Evolutionary conservation across 2,329 filamentous ascomycete species (phyloP), one percentile per base, ranked within the genome.

Genomic region (Dryadomyces quercus-mongolicae): DNA sequence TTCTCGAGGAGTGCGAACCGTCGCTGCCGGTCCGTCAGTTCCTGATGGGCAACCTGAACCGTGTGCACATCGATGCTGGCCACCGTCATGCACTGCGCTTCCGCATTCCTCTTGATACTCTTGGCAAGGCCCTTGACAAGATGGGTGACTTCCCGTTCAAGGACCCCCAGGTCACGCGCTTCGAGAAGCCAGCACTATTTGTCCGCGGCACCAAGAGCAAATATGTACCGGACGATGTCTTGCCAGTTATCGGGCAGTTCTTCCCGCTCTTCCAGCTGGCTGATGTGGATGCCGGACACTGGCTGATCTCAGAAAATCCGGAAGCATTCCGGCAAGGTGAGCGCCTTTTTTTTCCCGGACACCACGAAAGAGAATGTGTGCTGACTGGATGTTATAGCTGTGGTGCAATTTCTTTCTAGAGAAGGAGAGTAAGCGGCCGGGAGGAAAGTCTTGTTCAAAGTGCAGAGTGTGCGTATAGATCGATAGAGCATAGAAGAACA

Each of bases 71-170:
- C 16, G 40, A 20, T 3, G 55, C 46, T 16, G 45, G 6, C 15
- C 52, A 49, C 50, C 18, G 50, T 70, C 22, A 52, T 6, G 73
- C 73, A 2, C 78, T 86, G 62, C 83, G 80, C 61, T 96, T 93
- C 70, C 80, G 88, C 31, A 82, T 97, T 3, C 92, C 93, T 0
- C 71, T 98, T 12, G 74, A 78, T 49, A 82, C 80, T 3, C 72
- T 98, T 0, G 83, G 76, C 4, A 74, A 76, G 49, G 75, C 82
- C 0, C 72, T 98, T 44, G 78, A 82, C 60, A 75, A 87, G 59
- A 80, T 97, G 72, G 89, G 87, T 1, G 88, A 94, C 61, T 98
- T 98, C 63, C 92, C 93, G 0, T 95, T 84, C 71, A 85, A 79
- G 60, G 76, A 89, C 62, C 84, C 90, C 0, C 75, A 79, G n/a